These are phyloP conservation scores for Boletus reticulatus DNA, from an alignment of 768 basidiomycete species.

Conservation along the genomic window DNA sequence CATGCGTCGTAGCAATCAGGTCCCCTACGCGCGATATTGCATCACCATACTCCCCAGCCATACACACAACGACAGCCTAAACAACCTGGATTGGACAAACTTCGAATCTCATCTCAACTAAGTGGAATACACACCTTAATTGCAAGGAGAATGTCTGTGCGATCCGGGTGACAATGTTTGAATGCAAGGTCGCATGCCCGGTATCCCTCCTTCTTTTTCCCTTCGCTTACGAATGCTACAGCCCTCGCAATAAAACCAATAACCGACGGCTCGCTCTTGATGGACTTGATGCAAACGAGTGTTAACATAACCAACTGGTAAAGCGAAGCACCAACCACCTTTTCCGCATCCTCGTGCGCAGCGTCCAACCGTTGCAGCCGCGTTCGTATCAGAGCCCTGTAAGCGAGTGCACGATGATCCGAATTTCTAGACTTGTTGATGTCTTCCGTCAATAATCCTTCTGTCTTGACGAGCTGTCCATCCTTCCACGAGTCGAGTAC, in stretches of 20 bases:
- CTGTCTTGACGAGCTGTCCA: no score
- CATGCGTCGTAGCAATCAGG: neutral
- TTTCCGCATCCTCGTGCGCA: neutral
- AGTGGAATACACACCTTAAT: neutral
- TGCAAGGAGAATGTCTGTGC: neutral
- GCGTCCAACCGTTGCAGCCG: neutral
- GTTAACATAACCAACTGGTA: neutral
- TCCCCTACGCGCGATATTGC: neutral
- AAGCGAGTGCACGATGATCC: neutral
- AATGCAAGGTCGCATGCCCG: neutral
- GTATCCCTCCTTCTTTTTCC: neutral
- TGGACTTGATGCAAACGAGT: neutral
- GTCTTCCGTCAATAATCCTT: no score
- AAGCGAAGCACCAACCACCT: neutral
- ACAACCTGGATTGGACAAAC: neutral
- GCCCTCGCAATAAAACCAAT: constrained; percentile 1
- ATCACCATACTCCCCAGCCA: neutral
- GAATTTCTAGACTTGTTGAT: no score
- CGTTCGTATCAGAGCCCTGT: neutral
- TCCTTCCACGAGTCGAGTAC: no score
- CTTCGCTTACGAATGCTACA: neutral
- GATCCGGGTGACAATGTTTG: neutral
- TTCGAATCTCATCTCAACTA: no score
- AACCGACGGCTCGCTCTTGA: neutral
- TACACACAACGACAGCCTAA: neutral